Conservation (phyloP, 805 yeast species). For the Lipomyces orientalis region DNA sequence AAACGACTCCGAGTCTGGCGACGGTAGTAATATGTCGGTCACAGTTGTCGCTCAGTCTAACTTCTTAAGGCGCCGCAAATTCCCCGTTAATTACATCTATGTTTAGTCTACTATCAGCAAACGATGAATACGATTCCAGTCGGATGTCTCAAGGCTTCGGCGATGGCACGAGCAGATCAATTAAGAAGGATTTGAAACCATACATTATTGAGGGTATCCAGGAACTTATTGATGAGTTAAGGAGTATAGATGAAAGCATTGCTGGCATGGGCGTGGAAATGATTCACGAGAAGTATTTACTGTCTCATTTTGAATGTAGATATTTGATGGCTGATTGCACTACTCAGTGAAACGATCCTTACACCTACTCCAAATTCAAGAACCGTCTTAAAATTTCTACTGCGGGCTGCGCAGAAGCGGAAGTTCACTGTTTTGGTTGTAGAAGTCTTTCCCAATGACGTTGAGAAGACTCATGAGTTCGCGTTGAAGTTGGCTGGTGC, state of each 20-base stretch:
- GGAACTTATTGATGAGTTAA: constrained; percentile 89
- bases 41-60: background rate
- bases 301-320: background rate
- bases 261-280: constrained; percentile 90
- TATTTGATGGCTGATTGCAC: background rate
- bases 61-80: constrained; percentile 25
- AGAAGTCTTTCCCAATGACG: constrained; percentile 89
- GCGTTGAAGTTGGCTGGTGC: constrained; percentile 81
- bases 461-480: constrained; percentile 74
- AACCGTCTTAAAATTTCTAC: constrained; percentile 83
- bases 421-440: constrained; percentile 90
- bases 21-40: constrained; percentile 14
- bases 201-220: constrained; percentile 89
- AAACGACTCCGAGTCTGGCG: constrained; percentile 38
- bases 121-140: constrained; percentile 37
- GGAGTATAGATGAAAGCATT: constrained; percentile 86
- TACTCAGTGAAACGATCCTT: constrained; percentile 51
- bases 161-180: constrained; percentile 41
- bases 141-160: constrained; percentile 46
- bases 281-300: constrained; percentile 81
- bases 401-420: constrained; percentile 87
- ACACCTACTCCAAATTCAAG: constrained; percentile 95
- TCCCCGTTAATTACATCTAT: constrained; percentile 76
- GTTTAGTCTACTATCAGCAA: constrained; percentile 69
- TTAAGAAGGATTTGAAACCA: constrained; percentile 69